Evolutionary conservation across 441 rosid genomes (phyloP), one percentile per base, ranked within the genome.

Genomic region (Pelargonium myrrhifolium): DNA sequence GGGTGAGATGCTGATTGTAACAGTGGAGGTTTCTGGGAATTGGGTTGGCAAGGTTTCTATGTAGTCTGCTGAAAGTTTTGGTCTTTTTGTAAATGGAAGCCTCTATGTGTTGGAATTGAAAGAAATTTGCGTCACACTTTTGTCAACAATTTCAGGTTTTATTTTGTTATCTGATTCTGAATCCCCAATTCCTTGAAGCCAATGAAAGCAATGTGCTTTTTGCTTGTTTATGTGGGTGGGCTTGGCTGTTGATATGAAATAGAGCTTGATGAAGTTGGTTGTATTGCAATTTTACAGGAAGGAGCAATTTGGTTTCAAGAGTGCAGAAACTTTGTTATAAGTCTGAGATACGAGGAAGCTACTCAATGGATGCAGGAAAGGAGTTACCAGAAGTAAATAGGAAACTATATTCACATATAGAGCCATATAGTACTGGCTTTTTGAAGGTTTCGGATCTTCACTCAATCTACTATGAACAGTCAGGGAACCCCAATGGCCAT

Each of bases 401-500:
- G 63, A 77, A 66, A 26, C 84, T 86, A 65, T 89, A 89, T 74
- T 67, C 93, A 31, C 76, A 69, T 28, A 71, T 90, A 18, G 95
- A 90, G 79, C 98, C 97, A 0, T 89, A 83, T 69, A 74, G 73
- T 65, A 71, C 80, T 7, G 96, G 96, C 14, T 75, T 72, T 79
- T 79, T 91, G 68, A 84, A 88, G 80, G 97, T 91, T 78, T 93
- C 96, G 22, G 88, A 86, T 75, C 72, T 85, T 68, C 97, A 89
- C 58, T 73, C 87, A 40, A 70, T 90, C 68, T 89, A 85, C 72
- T 89, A 87, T 84, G 98, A 90, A 74, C 98, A 89, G 74, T 89
- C 98, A 1, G 95, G 97, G 71, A 93, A 90, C 56, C 98, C 97
- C 2, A 74, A 75, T 74, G 98, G 98, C 28, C 82, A 89, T 67